Conservation (phyloP, 805 yeast species). For the Hanseniaspora clermontiae region DNA sequence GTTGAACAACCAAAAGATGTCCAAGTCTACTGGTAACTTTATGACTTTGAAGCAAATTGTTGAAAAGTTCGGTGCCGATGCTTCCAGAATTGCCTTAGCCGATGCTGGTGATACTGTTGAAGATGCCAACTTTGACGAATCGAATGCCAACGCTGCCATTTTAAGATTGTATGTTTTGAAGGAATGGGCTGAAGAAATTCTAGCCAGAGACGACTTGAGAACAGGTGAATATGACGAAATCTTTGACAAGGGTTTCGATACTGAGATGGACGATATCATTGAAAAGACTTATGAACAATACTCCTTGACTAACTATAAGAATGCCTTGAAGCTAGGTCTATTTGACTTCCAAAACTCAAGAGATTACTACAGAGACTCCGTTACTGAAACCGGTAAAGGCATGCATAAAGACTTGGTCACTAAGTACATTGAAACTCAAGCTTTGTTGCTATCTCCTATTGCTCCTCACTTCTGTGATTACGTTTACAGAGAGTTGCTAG, state of each 20-base stretch:
- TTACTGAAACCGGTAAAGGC: constrained; percentile 25
- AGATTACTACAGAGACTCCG: constrained; percentile 84
- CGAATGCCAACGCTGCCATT: constrained; percentile 94
- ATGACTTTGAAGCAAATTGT: constrained; percentile 76
- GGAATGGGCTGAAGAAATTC: constrained; percentile 85
- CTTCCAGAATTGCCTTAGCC: constrained; percentile 91
- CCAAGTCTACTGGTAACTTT: constrained; percentile 95
- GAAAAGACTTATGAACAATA: constrained; percentile 63
- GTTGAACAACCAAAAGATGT: constrained; percentile 94
- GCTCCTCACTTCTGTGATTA: constrained; percentile 95
- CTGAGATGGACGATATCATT: constrained; percentile 77
- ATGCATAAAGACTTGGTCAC: constrained; percentile 78
- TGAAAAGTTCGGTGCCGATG: constrained; percentile 91
- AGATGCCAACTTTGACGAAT: constrained; percentile 95
- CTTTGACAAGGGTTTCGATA: constrained; percentile 82
- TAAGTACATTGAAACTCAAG: constrained; percentile 78
- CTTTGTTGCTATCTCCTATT: constrained; percentile 72
- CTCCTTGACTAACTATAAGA: constrained; percentile 63
- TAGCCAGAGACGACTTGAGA: constrained; percentile 38
- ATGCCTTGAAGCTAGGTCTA: constrained; percentile 78
- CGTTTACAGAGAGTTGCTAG: constrained; percentile 71
- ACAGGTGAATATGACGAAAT: constrained; percentile 43
- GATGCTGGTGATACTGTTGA: constrained; percentile 97
- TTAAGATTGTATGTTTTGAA: constrained; percentile 81
- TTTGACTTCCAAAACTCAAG: constrained; percentile 92